A percentile compares a stretch with the other conserved stretches of the same genome.
Conservation (phyloP, 305 asterid genomes). For the Fraxinus baroniana region DNA sequence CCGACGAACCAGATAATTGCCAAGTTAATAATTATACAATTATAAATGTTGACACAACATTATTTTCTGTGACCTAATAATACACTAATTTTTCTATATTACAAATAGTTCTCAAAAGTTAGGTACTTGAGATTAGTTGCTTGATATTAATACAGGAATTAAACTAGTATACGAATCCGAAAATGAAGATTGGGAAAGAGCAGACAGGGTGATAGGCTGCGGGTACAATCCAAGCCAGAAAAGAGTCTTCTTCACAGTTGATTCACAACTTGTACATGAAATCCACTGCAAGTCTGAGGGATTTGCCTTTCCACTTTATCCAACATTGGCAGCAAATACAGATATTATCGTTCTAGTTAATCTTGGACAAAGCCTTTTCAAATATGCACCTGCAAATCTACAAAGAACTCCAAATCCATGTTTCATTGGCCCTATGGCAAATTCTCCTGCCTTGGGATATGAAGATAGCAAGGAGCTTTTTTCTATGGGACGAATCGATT, state of each 20-base stretch:
- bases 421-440: constrained; percentile 41
- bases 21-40: background rate
- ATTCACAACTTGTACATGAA: constrained; percentile 63
- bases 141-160: constrained; percentile 41
- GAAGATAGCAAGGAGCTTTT: constrained; percentile 81
- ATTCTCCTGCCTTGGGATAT: constrained; percentile 45
- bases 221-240: constrained; percentile 63
- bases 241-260: constrained; percentile 65
- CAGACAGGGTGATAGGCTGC: constrained; percentile 62
- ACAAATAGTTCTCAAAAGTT: background rate
- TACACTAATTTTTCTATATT: background rate
- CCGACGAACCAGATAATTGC: background rate
- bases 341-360: constrained; percentile 48
- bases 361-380: constrained; percentile 71
- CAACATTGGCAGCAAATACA: constrained; percentile 57
- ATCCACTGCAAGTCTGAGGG: constrained; percentile 61
- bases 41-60: background rate
- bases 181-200: constrained; percentile 48
- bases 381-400: constrained; percentile 44
- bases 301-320: constrained; percentile 63
- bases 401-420: constrained; percentile 72
- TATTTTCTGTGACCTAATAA: background rate
- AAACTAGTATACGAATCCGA: constrained; percentile 51
- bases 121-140: background rate
- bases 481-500: constrained; percentile 84